Base-by-base conservation (phyloP, 108 stramenopile species). In the Mediolabrus comicus region DNA sequence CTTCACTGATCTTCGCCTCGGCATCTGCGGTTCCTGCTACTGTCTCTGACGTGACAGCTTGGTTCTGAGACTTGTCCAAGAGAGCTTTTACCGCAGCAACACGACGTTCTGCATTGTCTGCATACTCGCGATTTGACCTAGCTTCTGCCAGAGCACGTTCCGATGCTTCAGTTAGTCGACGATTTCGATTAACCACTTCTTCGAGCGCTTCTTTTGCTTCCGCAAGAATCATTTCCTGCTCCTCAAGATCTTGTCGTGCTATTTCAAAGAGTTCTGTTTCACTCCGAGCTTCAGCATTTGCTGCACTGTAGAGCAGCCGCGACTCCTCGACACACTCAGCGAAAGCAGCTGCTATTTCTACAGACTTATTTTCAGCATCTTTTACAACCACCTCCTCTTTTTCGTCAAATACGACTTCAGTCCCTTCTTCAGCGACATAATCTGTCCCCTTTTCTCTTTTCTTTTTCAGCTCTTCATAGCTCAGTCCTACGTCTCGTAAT, bases 1-100 rank as follows among this genome's bases (percentile, higher is more conserved):
- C 85, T 72, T 90, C 92, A 62, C 89, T 90, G 17, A 93, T 93
- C 33, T 89, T 87, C 8, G 86, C 85, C 66, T 93, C 92, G 1
- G 92, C 81, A 53, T 81, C 74, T 8, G 92, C 92, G n/a, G 92
- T 93, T 7, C 67, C 69, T 8, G 88, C 86, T 25, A 90, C 89
- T 28, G 86, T 93, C 59, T 85, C 85, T 4, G 89, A 88, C 27
- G 84, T 84, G 3, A 65, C 69, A 3, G 83, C 75, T 41, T 82
- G 77, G 16, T 71, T 57, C 55, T 86, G 77, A 19, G 77, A 69
- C 51, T 89, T 77, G 38, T 77, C 59, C 29, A 87, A 49, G 49
- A 89, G 49, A 14, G 84, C 80, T 34, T 62, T 80, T 0, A 93
- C 80, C 22, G 80, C 77, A 24, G 69, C 74, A 22, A 90, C 77